A percentile compares a stretch with the other conserved stretches of the same genome.
Conservation (phyloP, 345 rosid genomes). For the Gossypium stocksii region DNA sequence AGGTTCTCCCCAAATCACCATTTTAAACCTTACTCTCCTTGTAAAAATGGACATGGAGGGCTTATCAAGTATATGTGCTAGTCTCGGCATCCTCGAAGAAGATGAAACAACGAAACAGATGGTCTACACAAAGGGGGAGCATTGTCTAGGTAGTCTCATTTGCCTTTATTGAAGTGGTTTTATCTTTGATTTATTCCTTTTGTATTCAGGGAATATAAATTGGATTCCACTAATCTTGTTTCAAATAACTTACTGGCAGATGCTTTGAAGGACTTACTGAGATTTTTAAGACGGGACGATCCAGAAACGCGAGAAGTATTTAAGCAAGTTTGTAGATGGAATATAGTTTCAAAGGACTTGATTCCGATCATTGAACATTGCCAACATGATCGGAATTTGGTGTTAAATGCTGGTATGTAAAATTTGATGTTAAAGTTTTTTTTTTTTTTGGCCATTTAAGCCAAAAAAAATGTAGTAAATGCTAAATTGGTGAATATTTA, state of each 20-base stretch:
- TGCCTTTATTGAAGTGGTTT: not conserved
- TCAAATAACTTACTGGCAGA: conserved; percentile 29
- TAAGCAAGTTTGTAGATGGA: conserved; percentile 90
- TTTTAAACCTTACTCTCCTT: not conserved
- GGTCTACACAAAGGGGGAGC: conserved; percentile 48
- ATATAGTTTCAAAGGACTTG: conserved; percentile 68
- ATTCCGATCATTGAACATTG: conserved; percentile 73
- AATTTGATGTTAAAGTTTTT: not conserved
- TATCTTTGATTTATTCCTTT: not conserved
- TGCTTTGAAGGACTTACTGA: conserved; percentile 68
- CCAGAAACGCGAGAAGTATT: conserved; percentile 75
- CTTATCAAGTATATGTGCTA: conserved; percentile 60
- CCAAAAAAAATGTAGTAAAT: not conserved
- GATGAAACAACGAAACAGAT: conserved; percentile 20
- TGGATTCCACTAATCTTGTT: not conserved
- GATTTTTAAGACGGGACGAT: conserved; percentile 83
- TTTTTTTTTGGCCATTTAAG: not conserved
- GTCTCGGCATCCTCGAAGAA: conserved; percentile 56
- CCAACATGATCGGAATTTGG: conserved; percentile 58
- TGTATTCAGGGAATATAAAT: not conserved
- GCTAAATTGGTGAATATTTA: not conserved
- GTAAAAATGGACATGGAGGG: conserved; percentile 52
- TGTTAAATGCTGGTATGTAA: conserved; percentile 63
- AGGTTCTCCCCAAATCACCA: not conserved
- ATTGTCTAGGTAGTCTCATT: conserved; percentile 48